A percentile compares a stretch with the other conserved stretches of the same genome.
Evolutionary conservation across 345 rosid species (phyloP).

Genomic region (Alliaria petiolata): DNA sequence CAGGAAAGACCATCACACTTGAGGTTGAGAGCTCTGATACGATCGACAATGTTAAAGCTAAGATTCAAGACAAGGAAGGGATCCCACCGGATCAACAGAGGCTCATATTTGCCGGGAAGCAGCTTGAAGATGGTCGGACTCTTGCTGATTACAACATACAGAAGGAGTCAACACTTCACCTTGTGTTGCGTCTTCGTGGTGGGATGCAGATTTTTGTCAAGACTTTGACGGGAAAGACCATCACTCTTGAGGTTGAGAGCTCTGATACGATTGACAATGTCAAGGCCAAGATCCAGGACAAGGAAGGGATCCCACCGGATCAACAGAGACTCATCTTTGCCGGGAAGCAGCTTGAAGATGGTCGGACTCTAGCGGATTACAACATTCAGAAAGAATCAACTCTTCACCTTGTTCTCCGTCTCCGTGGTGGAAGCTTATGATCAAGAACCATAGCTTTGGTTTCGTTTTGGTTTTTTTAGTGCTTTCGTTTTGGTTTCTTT

Average conservation of each 20-base stretch:
- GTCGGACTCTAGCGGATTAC: not conserved
- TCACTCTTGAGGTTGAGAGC: not conserved
- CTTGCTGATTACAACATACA: constrained; percentile 20
- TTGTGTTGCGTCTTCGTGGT: not conserved
- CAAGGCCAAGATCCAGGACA: not conserved
- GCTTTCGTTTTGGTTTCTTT: too few species aligned
- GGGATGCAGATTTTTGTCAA: constrained; percentile 16
- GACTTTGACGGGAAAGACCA: not conserved
- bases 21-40: not conserved
- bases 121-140: constrained; percentile 15
- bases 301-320: not conserved
- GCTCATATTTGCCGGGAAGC: not conserved
- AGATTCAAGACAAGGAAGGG: not conserved
- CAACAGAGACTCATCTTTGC: not conserved
- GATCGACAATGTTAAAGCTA: not conserved
- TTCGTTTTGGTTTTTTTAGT: too few species aligned
- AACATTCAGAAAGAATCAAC: constrained; percentile 8
- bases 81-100: not conserved
- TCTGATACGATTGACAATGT: not conserved
- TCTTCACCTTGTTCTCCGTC: constrained; percentile 12
- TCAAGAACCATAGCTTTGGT: not conserved
- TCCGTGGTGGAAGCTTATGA: constrained; percentile 24
- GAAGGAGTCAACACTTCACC: constrained; percentile 12
- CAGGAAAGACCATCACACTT: not conserved
- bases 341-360: not conserved